Conservation (phyloP, 306 rosid genomes). For the Lathyrus tuberosus region DNA sequence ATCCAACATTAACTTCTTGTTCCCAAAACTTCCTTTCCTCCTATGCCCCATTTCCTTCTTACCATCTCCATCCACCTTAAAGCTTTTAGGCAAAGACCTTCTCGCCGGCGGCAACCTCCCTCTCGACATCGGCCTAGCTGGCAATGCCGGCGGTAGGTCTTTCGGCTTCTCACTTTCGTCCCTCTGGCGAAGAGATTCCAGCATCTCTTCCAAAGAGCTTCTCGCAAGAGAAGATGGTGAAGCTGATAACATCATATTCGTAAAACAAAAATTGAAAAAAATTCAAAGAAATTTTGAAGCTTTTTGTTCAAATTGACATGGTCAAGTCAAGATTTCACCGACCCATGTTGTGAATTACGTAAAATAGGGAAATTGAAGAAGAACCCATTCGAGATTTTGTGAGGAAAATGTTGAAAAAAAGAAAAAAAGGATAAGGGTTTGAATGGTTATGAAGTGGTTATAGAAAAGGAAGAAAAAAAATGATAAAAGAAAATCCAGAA, state of each 20-base stretch:
- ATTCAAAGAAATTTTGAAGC: conserved; percentile 22
- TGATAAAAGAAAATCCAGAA: conserved; percentile 43
- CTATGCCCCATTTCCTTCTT: conserved; percentile 46
- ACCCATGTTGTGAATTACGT: conserved; percentile 11
- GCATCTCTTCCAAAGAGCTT: conserved; percentile 97
- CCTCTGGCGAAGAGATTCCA: conserved; percentile 80
- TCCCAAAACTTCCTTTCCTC: conserved; percentile 59
- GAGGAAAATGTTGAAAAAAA: neutral
- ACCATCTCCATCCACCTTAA: conserved; percentile 54
- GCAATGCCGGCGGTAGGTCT: conserved; percentile 96
- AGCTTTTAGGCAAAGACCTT: conserved; percentile 65
- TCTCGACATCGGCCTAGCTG: conserved; percentile 76
- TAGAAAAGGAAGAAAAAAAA: conserved; percentile 22
- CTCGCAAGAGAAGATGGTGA: conserved; percentile 64
- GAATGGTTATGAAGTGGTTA: conserved; percentile 19
- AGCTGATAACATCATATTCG: conserved; percentile 65
- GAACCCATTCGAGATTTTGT: conserved; percentile 33
- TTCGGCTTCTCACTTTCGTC: conserved; percentile 76
- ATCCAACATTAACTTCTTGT: conserved; percentile 59
- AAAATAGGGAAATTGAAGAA: conserved; percentile 3
- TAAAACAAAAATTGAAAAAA: neutral
- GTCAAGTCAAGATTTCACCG: conserved; percentile 35
- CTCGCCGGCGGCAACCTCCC: conserved; percentile 77
- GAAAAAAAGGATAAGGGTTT: conserved; percentile 5
- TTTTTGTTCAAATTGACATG: conserved; percentile 40